Evolutionary conservation across 2,329 filamentous ascomycete species (phyloP).

Genomic region (Hypoxylon rubiginosum): DNA sequence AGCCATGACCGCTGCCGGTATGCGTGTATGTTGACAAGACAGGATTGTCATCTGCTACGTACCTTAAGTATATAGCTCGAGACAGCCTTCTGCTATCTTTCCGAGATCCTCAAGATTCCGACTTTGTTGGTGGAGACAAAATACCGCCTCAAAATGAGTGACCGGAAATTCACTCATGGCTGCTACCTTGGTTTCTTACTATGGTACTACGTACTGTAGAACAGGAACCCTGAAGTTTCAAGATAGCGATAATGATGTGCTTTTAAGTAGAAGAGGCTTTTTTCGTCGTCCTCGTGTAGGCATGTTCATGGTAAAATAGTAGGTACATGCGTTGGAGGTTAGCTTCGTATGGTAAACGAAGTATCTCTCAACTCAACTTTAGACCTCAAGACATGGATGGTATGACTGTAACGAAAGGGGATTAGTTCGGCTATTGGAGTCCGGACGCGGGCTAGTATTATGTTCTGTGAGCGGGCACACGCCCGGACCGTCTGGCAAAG

Average conservation of each 20-base stretch:
- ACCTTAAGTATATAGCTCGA: background rate
- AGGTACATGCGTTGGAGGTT: slow-evolving; percentile 18
- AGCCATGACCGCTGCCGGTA: slow-evolving; percentile 1
- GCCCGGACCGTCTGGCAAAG: slow-evolving; percentile 26
- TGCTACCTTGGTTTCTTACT: slow-evolving; percentile 24
- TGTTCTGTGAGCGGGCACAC: slow-evolving; percentile 17
- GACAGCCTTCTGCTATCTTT: background rate
- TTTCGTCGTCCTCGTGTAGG: background rate
- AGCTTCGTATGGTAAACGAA: slow-evolving; percentile 11
- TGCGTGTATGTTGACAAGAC: background rate
- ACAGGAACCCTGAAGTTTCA: slow-evolving; percentile 2
- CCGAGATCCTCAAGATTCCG: background rate
- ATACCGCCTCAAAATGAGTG: background rate
- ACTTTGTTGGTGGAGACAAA: background rate
- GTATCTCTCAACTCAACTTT: slow-evolving; percentile 10
- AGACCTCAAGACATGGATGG: slow-evolving; percentile 8
- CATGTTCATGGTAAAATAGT: slow-evolving; percentile 6
- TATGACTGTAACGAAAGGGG: slow-evolving; percentile 31
- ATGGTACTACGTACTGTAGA: slow-evolving; percentile 5
- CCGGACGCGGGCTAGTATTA: slow-evolving; percentile 25
- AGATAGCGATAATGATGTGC: slow-evolving; percentile 9
- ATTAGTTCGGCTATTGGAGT: slow-evolving; percentile 19
- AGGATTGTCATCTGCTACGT: background rate
- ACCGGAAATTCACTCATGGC: slow-evolving; percentile 33
- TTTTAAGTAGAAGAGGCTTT: slow-evolving; percentile 26